Percentiles rank a stretch among this genome's conserved stretches.
Evolutionary conservation across 345 rosid species (phyloP).

Genomic region (Microthlaspi erraticum): DNA sequence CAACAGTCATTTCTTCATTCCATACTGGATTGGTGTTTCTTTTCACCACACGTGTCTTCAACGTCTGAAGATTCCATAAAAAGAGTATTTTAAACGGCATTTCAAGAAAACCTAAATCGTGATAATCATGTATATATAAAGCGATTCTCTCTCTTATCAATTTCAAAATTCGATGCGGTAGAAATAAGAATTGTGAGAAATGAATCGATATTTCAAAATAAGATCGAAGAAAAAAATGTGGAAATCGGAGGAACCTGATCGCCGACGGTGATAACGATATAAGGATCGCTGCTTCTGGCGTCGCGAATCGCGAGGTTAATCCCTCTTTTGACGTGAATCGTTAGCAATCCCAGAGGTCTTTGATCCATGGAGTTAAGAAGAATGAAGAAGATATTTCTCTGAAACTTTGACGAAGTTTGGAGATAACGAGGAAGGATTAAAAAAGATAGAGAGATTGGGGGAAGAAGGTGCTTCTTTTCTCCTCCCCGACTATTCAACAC

Average conservation of each 20-base stretch:
- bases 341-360: conserved; percentile 51
- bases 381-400: not conserved
- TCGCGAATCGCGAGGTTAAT: conserved; percentile 57
- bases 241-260: conserved; percentile 47
- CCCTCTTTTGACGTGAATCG: conserved; percentile 52
- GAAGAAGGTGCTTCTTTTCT: conserved; percentile 12
- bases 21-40: conserved; percentile 77
- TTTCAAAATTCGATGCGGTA: not conserved
- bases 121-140: not conserved
- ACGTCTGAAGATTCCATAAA: conserved; percentile 53
- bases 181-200: not conserved
- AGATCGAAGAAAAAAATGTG: not conserved
- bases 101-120: not conserved
- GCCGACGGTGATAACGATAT: conserved; percentile 53
- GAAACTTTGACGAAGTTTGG: conserved; percentile 3
- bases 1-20: conserved; percentile 81
- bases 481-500: conserved; percentile 40
- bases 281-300: conserved; percentile 61
- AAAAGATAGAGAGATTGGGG: not conserved
- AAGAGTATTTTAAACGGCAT: conserved; percentile 7
- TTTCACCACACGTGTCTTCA: conserved; percentile 75
- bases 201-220: not conserved
- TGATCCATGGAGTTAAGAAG: conserved; percentile 46
- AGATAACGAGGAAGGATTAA: not conserved
- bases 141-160: not conserved